A percentile compares a stretch with the other conserved stretches of the same genome.
phyloP scores from a whole-genome alignment of 2,329 filamentous ascomycete genomes.

The Ascochyta pisi region DNA sequence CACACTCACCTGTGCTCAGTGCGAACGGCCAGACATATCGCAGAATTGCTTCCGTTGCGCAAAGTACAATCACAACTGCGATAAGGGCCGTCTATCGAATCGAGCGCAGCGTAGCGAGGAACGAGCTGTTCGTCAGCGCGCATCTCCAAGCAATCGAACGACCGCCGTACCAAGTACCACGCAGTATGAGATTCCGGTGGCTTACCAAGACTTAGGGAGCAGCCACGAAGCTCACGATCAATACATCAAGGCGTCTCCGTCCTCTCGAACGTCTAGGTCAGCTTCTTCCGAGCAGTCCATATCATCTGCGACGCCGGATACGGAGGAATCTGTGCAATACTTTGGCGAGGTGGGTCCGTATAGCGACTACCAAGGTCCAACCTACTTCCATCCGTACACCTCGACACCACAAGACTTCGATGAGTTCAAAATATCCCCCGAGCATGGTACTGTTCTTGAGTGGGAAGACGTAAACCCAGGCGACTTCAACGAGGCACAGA shows the following conservation, averaged over 20 bases:
- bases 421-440: no score
- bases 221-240: neutral
- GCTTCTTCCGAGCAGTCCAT: neutral
- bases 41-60: slow-evolving; percentile 3
- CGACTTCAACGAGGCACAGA: no score
- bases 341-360: neutral
- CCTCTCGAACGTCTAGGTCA: slow-evolving; percentile 1
- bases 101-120: slow-evolving; percentile 3
- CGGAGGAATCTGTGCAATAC: neutral
- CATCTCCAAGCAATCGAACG: neutral
- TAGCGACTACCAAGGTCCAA: neutral
- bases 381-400: neutral
- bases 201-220: neutral
- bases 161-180: neutral
- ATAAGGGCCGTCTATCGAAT: slow-evolving; percentile 1
- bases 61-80: slow-evolving; percentile 1
- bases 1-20: slow-evolving; percentile 1
- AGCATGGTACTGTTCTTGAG: no score
- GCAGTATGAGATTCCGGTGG: neutral
- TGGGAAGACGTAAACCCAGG: no score
- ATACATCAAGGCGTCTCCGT: neutral
- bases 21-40: slow-evolving; percentile 1
- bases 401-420: no score
- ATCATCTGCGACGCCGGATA: neutral
- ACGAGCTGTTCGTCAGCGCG: neutral